Evolutionary conservation across 805 yeast genomes (phyloP).

Genomic region (Suhomyces vadensis): DNA sequence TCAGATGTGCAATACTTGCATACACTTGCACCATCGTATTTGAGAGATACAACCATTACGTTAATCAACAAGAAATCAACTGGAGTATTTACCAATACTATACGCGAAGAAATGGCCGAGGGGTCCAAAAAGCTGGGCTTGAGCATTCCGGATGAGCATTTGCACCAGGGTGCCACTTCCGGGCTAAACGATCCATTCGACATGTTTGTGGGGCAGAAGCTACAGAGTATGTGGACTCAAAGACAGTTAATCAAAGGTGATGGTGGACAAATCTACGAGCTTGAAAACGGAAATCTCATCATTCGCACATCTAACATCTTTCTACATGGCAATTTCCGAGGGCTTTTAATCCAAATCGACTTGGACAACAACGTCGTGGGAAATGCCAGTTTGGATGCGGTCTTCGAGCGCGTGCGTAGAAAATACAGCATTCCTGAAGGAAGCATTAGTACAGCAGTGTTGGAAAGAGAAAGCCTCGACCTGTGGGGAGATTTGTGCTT

Average conservation of each 20-base stretch:
- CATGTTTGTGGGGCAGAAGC: slow-evolving; percentile 51
- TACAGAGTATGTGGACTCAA: slow-evolving; percentile 69
- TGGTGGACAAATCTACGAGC: slow-evolving; percentile 65
- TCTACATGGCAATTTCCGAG: slow-evolving; percentile 72
- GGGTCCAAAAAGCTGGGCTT: slow-evolving; percentile 16
- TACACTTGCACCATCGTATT: slow-evolving; percentile 52
- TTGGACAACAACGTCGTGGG: slow-evolving; percentile 11
- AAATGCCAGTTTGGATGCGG: neutral
- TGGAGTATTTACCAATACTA: slow-evolving; percentile 36
- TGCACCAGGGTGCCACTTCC: slow-evolving; percentile 54
- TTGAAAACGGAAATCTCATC: slow-evolving; percentile 52
- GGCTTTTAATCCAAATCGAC: slow-evolving; percentile 64
- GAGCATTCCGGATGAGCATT: slow-evolving; percentile 36
- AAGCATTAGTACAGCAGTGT: slow-evolving; percentile 30
- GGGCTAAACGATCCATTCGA: slow-evolving; percentile 62
- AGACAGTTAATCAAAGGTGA: slow-evolving; percentile 74
- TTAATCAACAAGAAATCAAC: slow-evolving; percentile 45
- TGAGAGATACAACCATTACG: slow-evolving; percentile 48
- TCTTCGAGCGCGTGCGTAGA: slow-evolving; percentile 27
- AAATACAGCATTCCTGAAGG: slow-evolving; percentile 45
- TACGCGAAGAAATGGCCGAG: slow-evolving; percentile 30
- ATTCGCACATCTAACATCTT: slow-evolving; percentile 70
- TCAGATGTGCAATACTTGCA: slow-evolving; percentile 48
- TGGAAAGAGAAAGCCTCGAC: slow-evolving; percentile 29
- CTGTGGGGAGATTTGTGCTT: slow-evolving; percentile 41